These are phyloP conservation scores for Scheffersomyces segobiensis DNA, from an alignment of 1,139 yeast species.

Conservation along the genomic window DNA sequence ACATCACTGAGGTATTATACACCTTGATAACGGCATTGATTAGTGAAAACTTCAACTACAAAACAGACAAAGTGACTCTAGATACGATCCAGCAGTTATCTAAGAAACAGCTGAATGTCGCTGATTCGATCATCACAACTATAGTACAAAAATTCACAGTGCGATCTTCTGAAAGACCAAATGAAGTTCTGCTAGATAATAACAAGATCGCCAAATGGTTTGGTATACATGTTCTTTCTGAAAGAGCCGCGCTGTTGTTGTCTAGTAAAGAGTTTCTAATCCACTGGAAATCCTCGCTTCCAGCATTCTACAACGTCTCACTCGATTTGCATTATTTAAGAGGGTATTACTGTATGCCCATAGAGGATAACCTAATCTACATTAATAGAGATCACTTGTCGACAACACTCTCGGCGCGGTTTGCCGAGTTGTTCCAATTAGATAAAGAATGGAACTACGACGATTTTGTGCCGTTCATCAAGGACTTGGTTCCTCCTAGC, in stretches of 20 bases:
- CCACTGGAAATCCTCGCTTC: slow-evolving; percentile 65
- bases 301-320: slow-evolving; percentile 61
- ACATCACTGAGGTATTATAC: slow-evolving; percentile 35
- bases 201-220: slow-evolving; percentile 54
- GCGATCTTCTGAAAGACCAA: not conserved
- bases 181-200: slow-evolving; percentile 36
- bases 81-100: slow-evolving; percentile 15
- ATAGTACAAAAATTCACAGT: slow-evolving; percentile 48
- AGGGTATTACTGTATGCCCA: slow-evolving; percentile 57
- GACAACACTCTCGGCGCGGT: slow-evolving; percentile 51
- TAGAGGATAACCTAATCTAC: slow-evolving; percentile 47
- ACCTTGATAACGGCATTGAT: slow-evolving; percentile 52
- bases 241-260: slow-evolving; percentile 27
- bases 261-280: slow-evolving; percentile 53
- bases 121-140: slow-evolving; percentile 41
- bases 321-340: slow-evolving; percentile 51
- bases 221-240: slow-evolving; percentile 54
- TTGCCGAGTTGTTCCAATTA: slow-evolving; percentile 60
- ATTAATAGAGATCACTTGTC: slow-evolving; percentile 52
- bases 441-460: slow-evolving; percentile 69
- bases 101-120: slow-evolving; percentile 13
- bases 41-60: slow-evolving; percentile 39
- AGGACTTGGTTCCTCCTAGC: slow-evolving; percentile 53
- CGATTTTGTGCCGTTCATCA: slow-evolving; percentile 72
- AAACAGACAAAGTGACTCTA: slow-evolving; percentile 17